Base-by-base conservation (phyloP, 2,329 filamentous ascomycete genomes). In the Claviceps capensis region DNA sequence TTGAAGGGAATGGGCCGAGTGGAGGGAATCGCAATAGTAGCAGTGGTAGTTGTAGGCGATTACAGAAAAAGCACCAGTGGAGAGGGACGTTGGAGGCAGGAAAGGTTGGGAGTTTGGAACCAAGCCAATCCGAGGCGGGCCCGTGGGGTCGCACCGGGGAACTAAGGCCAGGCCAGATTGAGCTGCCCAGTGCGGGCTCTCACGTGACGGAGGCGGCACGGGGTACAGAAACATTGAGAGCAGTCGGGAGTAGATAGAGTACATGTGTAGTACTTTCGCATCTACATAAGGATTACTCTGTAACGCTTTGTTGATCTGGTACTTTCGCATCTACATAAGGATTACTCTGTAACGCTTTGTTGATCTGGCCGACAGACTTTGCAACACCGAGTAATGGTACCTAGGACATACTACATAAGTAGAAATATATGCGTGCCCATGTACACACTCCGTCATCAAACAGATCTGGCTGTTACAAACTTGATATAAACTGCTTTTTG, bases 81-180 rank as follows among this genome's bases (percentile, higher is more conserved):
- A 63, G 61, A 62, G 60, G 61, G 62, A 59, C 49, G 26, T 47
- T 8, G 23, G 54, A 65, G 65, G 61, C 61, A 66, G 62, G 64
- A 66, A 67, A 69, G 67, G 68, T 66, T 67, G 65, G 57, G 58
- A 57, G 59, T 58, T 59, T 59, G 58, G 57, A 56, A 54, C 54
- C 55, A 57, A 53, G 53, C 58, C 57, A 61, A 55, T 36, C 56
- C 56, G 56, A 53, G 57, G 58, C 58, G 40, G 51, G 48, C 47
- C 30, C 16, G 34, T 47, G 38, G 44, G 26, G 49, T 22, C 34
- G 43, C 19, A 36, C 49, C 26, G 49, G 43, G 42, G 37, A 9
- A 44, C 42, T 19, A 30, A 17, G 38, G 26, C 34, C 47, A 22
- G n/a, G 13, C 45, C 9, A 36, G 23, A 14, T n/a, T 8, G 19